Base-by-base conservation (phyloP, 257 asterid species). In the Thymus mandschuricus region DNA sequence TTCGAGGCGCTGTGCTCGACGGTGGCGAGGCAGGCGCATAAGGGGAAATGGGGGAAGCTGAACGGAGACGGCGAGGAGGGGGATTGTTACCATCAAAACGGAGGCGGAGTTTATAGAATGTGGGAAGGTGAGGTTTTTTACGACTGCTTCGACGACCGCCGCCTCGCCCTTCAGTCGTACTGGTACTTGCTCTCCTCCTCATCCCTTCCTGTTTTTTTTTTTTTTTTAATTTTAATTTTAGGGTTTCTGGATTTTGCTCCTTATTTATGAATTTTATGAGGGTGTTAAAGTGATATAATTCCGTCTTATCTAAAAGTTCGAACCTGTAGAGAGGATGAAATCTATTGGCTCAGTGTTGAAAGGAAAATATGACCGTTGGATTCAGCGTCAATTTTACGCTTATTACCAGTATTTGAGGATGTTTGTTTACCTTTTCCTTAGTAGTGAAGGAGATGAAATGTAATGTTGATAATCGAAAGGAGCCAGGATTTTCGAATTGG, bases 101-200 rank as follows among this genome's bases (percentile, higher is more conserved):
- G 95, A 46, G 85, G 82, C 28, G 97, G 92, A 30, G 89, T 81
- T 59, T 80, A 89, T 44, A 84, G 99, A 83, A 88, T 94, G 99
- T 94, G 98, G 99, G 99, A 94, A 69, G 98, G 99, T 31, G 97
- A 86, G 76, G 86, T 94, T 62, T 66, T 94, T 35, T 67, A 83
- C 68, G 98, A 91, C 73, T 89, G 88, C 81, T 80, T 85, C 12
- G 96, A 94, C 45, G 93, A 89, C 73, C 92, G 85, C 13, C 85
- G 77, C 27, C 74, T 94, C 35, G 99, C 97, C 70, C 61, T 94
- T 58, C 92, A 94, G 81, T 88, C 99, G 38, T 52, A 84, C 75
- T 94, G 97, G 98, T 91, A 80, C 73, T 10, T 6, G 43, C 28
- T 76, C 28, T 76, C 60, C 1, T 28, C 48, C 27, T 59, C 60